Evolutionary conservation across 805 yeast species (phyloP), one percentile per base, ranked within the genome.

Genomic region (Cephaloascus fragrans): DNA sequence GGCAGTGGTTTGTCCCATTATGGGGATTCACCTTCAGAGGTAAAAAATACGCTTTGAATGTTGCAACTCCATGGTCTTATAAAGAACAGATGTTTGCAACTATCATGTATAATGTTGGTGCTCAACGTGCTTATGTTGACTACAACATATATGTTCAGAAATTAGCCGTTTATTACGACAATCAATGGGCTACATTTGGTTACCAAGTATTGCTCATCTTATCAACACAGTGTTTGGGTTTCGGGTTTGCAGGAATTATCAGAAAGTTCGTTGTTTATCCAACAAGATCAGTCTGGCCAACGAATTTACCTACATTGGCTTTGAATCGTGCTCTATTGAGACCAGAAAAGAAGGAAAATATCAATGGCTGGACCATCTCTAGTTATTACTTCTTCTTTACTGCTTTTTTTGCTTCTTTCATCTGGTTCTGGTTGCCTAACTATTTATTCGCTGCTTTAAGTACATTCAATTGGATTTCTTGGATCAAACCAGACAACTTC

Each of bases 181-280:
- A 9, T 15, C 17, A 34, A 12, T 26, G 59, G 62, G 63, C 62
- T 62, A 12, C 48, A 14, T 67, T 72, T 53, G 72, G 77, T 1
- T 81, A 69, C 53, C 80, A 76, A 54, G 46, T 77, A 12, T 46
- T 76, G 28, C 60, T 80, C 26, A 57, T 73, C 1, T 45, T 77
- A 3, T 67, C 81, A 2, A 67, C 83, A 2, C 80, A 78, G 50
- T 75, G 73, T 44, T 57, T 80, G 46, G 88, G 87, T 18, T 73
- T 77, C 49, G 80, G 83, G 1, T 69, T 80, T 52, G 84, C 86
- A 4, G 80, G 83, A 37, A 49, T 80, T 17, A 67, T 78, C 67
- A 68, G 82, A 49, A 70, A 73, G 42, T 71, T 80, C 26, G 67
- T 67, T 2, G 68, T 77, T 6, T 75, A 75, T 47, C 78, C 77